phyloP scores from a whole-genome alignment of 1,139 yeast genomes.

The Lodderomyces elongisporus region DNA sequence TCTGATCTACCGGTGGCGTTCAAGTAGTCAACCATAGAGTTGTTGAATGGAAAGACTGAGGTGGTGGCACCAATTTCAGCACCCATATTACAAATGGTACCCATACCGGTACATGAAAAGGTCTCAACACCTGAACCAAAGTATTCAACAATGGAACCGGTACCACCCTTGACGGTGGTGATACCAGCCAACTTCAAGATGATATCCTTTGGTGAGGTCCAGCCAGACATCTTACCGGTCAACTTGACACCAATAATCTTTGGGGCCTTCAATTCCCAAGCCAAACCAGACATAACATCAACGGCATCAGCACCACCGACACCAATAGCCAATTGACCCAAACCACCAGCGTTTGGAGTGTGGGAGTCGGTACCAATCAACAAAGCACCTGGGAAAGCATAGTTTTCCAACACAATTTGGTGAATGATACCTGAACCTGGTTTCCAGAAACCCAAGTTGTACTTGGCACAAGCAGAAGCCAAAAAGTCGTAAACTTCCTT shows the following conservation, averaged over 20 bases:
- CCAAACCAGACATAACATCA: constrained; percentile 90
- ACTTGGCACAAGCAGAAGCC: constrained; percentile 90
- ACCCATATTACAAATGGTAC: constrained; percentile 99
- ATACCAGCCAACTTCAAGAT: constrained; percentile 95
- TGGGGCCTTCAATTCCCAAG: constrained; percentile 99
- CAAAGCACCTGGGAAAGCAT: constrained; percentile 96
- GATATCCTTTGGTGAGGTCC: constrained; percentile 99
- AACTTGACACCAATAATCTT: constrained; percentile 95
- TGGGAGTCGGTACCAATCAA: constrained; percentile 98
- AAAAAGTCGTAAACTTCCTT: constrained; percentile 97
- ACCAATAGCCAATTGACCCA: constrained; percentile 98
- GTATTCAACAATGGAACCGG: constrained; percentile 96
- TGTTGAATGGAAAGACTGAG: constrained; percentile 94
- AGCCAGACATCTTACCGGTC: constrained; percentile 92
- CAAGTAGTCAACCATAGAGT: constrained; percentile 85
- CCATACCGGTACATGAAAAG: constrained; percentile 99
- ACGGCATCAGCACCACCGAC: constrained; percentile 99
- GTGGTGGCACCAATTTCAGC: constrained; percentile 99
- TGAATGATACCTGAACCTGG: constrained; percentile 99
- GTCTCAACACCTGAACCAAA: constrained; percentile 96
- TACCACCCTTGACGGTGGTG: constrained; percentile 98
- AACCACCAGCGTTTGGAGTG: constrained; percentile 99
- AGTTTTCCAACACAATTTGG: constrained; percentile 95
- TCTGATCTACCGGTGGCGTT: constrained; percentile 80
- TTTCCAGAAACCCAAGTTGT: constrained; percentile 99